A percentile compares a stretch with the other conserved stretches of the same genome.
These are phyloP conservation scores for Calophaca sinica DNA, from an alignment of 306 rosid genomes.

Conservation along the genomic window DNA sequence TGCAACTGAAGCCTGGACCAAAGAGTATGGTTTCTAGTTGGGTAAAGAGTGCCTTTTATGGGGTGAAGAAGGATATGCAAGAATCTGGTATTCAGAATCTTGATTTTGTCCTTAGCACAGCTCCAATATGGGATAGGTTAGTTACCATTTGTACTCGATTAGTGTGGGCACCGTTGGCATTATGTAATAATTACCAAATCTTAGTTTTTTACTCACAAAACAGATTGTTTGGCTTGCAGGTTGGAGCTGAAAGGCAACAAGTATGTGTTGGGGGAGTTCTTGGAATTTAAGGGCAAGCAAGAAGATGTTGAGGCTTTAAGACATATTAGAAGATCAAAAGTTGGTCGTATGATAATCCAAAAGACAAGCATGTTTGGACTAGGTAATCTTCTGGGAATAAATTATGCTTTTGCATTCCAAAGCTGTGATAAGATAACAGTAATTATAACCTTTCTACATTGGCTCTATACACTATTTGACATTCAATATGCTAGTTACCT, in stretches of 20 bases:
- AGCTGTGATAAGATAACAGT: neutral
- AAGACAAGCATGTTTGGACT: constrained; percentile 95
- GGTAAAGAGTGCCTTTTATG: constrained; percentile 70
- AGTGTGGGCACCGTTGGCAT: constrained; percentile 14
- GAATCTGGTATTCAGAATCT: constrained; percentile 73
- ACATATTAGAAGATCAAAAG: constrained; percentile 82
- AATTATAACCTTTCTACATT: neutral
- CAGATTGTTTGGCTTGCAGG: constrained; percentile 53
- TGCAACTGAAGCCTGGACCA: constrained; percentile 69
- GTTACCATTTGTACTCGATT: constrained; percentile 44
- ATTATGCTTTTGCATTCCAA: constrained; percentile 12
- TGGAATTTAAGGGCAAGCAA: constrained; percentile 87
- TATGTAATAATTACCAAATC: constrained; percentile 7
- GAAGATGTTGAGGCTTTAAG: constrained; percentile 75
- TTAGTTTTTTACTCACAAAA: constrained; percentile 34
- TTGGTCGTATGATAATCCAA: constrained; percentile 64
- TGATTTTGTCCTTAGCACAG: constrained; percentile 71
- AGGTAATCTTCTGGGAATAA: constrained; percentile 61
- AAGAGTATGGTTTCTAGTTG: constrained; percentile 68
- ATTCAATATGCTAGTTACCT: neutral
- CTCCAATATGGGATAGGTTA: constrained; percentile 98
- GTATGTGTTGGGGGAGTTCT: constrained; percentile 82
- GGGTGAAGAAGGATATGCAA: constrained; percentile 75
- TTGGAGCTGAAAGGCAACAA: constrained; percentile 85
- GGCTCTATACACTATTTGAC: neutral